Base-by-base conservation (phyloP, 1,284 basidiomycete genomes). In the Leccinum griseonigrum region DNA sequence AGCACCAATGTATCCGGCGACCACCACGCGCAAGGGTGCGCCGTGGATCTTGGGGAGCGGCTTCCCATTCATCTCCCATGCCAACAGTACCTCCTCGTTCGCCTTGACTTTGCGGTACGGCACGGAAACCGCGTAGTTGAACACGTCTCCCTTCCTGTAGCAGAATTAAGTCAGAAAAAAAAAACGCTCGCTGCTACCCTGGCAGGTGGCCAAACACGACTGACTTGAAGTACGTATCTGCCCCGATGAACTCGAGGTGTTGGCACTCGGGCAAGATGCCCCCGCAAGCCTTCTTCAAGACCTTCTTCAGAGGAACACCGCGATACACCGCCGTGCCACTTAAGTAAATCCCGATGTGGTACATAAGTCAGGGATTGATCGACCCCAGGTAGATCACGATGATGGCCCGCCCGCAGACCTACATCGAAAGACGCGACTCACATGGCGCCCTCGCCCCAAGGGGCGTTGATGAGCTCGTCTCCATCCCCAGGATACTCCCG, bases 191-290 rank as follows among this genome's bases (percentile, higher is more conserved):
- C 13, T 36, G 34, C 34, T 11, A 9, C 31, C 9, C 28, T 29
- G 28, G 28, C 11, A 14, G n/a, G 8, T 14, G 14, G 26, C 22
- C 16, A 26, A 51, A 51, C 22, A 22, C 26, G 48, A 67, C 76
- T 57, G 60, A 80, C 82, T 85, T 84, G 77, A 85, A 84, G 67
- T 85, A 85, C 3, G 83, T 85, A 63, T 85, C 83, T 1, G 82
- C 83, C 28, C 83, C 82, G 61, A 85, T 79, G 68, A 85, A 82
- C 67, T 85, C 83, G 64, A 85, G 72, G 63, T 85, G 82, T 66
- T 80, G 68, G 58, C 79, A 80, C 58, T 82, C 79, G 14, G 81
- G 79, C 14, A 76, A 68, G 38, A 84, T 70, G 28, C 83, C 83
- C 7, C 81, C 82, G 64, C 81, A 84, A 1, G 82, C 83, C 29